Conservation (phyloP, 768 basidiomycete species). For the Podaxis carcinomalis region DNA sequence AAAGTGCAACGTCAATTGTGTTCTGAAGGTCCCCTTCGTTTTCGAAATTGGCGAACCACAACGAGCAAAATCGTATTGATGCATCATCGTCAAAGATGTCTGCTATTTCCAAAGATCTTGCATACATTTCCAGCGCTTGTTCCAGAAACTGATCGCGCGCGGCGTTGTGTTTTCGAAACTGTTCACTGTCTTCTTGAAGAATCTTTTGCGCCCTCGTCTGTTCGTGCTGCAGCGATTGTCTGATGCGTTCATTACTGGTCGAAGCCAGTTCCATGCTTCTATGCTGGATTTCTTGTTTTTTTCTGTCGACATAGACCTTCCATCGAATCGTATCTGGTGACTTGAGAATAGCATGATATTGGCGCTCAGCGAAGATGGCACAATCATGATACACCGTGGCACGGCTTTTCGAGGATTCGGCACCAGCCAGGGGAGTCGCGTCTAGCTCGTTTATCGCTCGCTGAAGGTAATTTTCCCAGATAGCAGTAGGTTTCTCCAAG, state of each 20-base stretch:
- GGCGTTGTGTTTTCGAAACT: constrained; percentile 51
- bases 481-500: constrained; percentile 70
- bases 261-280: constrained; percentile 32
- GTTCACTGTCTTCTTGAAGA: constrained; percentile 39
- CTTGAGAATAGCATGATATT: constrained; percentile 67
- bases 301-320: constrained; percentile 70
- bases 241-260: constrained; percentile 14
- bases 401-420: constrained; percentile 22
- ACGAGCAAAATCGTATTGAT: constrained; percentile 76
- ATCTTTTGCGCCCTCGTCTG: constrained; percentile 30
- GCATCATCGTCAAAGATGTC: constrained; percentile 74
- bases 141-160: constrained; percentile 60
- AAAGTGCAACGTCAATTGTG: constrained; percentile 41
- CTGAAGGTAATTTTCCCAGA: constrained; percentile 67
- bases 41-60: constrained; percentile 90
- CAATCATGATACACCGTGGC: constrained; percentile 74
- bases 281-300: constrained; percentile 62
- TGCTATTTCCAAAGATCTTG: constrained; percentile 64
- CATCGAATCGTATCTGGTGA: constrained; percentile 69
- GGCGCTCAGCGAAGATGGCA: constrained; percentile 86
- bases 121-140: constrained; percentile 83
- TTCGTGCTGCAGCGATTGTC: constrained; percentile 18
- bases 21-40: constrained; percentile 41
- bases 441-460: constrained; percentile 43
- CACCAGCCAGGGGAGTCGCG: not conserved